Evolutionary conservation across 768 basidiomycete genomes (phyloP).

Genomic region (Hemileccinum rubropunctum): DNA sequence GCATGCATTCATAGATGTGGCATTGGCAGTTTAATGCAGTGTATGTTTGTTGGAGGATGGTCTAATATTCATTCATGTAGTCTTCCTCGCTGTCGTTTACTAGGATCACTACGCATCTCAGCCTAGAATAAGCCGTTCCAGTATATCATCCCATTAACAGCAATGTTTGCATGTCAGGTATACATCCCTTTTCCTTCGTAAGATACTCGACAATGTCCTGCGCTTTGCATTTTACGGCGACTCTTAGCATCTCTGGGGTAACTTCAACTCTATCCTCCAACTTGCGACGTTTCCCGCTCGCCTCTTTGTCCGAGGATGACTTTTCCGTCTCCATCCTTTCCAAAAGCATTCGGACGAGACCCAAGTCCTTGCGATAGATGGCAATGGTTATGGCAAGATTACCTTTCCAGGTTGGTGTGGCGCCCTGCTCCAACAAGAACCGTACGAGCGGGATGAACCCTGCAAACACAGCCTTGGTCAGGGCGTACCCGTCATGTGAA

Average conservation of each 20-base stretch:
- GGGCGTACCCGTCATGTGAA: slow-evolving; percentile 76
- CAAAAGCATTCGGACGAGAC: slow-evolving; percentile 72
- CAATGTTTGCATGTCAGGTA: slow-evolving; percentile 72
- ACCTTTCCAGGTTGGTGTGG: slow-evolving; percentile 61
- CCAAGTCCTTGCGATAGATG: slow-evolving; percentile 64
- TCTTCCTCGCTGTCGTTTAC: neutral
- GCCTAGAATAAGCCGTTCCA: slow-evolving; percentile 1
- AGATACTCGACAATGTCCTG: slow-evolving; percentile 72
- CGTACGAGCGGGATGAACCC: slow-evolving; percentile 60
- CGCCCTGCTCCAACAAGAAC: slow-evolving; percentile 70
- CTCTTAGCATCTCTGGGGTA: slow-evolving; percentile 56
- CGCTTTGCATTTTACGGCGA: slow-evolving; percentile 63
- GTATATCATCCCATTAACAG: slow-evolving; percentile 33
- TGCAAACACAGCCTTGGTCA: slow-evolving; percentile 73
- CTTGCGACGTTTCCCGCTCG: slow-evolving; percentile 45
- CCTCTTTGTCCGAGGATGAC: slow-evolving; percentile 21
- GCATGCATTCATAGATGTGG: slow-evolving; percentile 25
- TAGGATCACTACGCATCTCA: neutral
- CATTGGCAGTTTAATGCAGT: slow-evolving; percentile 16
- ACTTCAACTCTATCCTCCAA: slow-evolving; percentile 59
- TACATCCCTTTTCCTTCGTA: slow-evolving; percentile 62
- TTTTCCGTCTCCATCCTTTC: slow-evolving; percentile 42
- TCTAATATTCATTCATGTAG: slow-evolving; percentile 5
- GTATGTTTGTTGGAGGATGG: slow-evolving; percentile 14
- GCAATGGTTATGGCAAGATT: slow-evolving; percentile 73